Evolutionary conservation across 1,284 basidiomycete genomes (phyloP), one percentile per base, ranked within the genome.

Genomic region (Ceratobasidium papillatum): DNA sequence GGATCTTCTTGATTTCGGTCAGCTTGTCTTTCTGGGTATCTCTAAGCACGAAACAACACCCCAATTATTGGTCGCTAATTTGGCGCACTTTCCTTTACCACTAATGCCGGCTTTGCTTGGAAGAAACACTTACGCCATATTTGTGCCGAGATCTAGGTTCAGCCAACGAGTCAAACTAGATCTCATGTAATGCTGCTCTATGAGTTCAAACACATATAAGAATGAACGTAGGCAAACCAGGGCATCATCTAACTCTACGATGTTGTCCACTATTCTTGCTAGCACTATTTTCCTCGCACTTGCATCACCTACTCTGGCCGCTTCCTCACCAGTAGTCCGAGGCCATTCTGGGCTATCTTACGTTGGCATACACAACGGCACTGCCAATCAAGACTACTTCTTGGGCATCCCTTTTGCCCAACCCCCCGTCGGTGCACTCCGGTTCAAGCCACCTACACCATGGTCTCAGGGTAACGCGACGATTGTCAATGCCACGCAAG

Each of bases 391-490:
- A 52, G 75, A 76, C 52, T 65, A 72, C 47, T 75, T 75, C 36
- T 66, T 75, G 9, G 74, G 74, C 25, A 75, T 75, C 36, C 74
- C 74, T 1, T 76, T 63, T 27, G 75, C 75, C 14, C 11, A 66
- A 43, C 73, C 75, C 19, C 75, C 75, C 3, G 32, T 76, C 8
- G 75, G 75, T 3, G 2, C 38, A n/a, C 61, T 76, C n/a, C 71
- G 75, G 11, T 76, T 66, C 62, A 54, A 58, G 19, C 43, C 32
- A 25, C 75, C 75, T 0, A 43, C 43, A 5, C 56, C 72, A 9
- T 65, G 54, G 64, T 71, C 66, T 12, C 30, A 11, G 19, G 47
- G 56, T 12, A 49, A 61, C 12, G 12, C 9, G 1, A 59, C 38
- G 0, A 19, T 25, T 7, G 68, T 71, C 1, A 71, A 71, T 43